These are phyloP conservation scores for Cytospora paraplurivora DNA, from an alignment of 2,329 filamentous ascomycete genomes.

Conservation along the genomic window DNA sequence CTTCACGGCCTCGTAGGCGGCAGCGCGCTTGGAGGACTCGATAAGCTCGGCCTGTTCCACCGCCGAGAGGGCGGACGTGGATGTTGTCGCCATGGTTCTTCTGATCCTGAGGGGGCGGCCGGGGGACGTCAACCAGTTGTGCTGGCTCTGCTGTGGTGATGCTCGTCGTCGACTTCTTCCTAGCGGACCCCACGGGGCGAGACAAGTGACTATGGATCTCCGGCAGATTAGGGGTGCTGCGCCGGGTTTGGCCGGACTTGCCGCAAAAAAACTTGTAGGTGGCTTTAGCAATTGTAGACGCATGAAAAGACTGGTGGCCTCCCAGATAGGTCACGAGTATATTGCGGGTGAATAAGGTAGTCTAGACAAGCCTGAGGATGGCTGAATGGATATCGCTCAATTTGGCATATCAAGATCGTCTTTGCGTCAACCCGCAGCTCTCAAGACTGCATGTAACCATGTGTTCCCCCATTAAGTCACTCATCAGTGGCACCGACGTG, in stretches of 20 bases:
- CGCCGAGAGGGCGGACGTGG: slow-evolving; percentile 32
- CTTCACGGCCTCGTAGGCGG: slow-evolving; percentile 72
- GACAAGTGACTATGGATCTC: slow-evolving; percentile 6
- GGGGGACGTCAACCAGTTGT: not conserved
- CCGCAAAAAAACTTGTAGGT: slow-evolving; percentile 13
- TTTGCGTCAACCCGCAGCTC: not conserved
- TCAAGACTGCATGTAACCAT: not conserved
- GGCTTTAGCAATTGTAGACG: slow-evolving; percentile 10
- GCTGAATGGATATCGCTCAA: not conserved
- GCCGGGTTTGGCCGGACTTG: slow-evolving; percentile 6
- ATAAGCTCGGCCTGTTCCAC: slow-evolving; percentile 46
- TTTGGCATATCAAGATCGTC: slow-evolving; percentile 4
- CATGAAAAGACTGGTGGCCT: slow-evolving; percentile 17
- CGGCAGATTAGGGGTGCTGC: slow-evolving; percentile 17
- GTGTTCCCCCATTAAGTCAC: slow-evolving; percentile 5
- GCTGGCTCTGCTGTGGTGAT: not conserved
- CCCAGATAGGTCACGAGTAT: not conserved
- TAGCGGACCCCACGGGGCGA: not conserved
- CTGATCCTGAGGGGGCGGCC: slow-evolving; percentile 5
- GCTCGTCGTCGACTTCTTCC: slow-evolving; percentile 3
- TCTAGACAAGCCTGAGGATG: not conserved
- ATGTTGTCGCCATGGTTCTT: slow-evolving; percentile 41
- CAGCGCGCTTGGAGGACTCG: slow-evolving; percentile 74
- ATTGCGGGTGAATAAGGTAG: too few species aligned
- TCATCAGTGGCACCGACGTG: too few species aligned